A percentile compares a stretch with the other conserved stretches of the same genome.
These are phyloP conservation scores for Murraya paniculata DNA, from an alignment of 345 rosid genomes.

Conservation along the genomic window DNA sequence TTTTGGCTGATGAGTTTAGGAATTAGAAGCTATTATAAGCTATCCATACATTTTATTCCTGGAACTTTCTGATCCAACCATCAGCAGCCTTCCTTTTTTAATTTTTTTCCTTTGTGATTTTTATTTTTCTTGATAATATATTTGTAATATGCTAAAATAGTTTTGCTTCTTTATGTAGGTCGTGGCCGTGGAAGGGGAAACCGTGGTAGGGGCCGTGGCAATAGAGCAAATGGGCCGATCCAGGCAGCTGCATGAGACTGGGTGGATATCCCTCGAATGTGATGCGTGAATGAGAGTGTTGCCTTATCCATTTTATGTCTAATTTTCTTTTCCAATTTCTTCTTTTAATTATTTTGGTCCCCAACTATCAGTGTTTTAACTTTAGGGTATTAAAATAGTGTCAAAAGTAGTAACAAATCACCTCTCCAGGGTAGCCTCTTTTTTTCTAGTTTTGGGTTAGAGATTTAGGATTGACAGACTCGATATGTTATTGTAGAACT, in stretches of 20 bases:
- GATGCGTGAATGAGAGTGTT: constrained; percentile 4
- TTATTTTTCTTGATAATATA: no score
- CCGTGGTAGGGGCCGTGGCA: constrained; percentile 77
- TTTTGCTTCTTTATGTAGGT: constrained; percentile 31
- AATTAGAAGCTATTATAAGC: neutral
- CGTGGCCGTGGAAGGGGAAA: constrained; percentile 66
- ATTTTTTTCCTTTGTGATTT: no score
- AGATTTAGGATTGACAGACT: constrained; percentile 29
- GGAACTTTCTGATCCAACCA: neutral
- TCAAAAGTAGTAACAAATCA: neutral
- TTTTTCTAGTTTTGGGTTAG: constrained; percentile 11
- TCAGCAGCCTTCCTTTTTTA: no score
- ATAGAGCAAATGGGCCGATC: constrained; percentile 49
- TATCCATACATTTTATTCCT: neutral
- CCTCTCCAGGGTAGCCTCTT: constrained; percentile 6
- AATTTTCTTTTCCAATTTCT: constrained; percentile 6
- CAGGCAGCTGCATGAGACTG: constrained; percentile 54
- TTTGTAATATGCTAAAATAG: neutral
- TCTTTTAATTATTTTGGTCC: neutral
- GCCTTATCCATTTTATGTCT: constrained; percentile 15
- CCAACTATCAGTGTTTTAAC: constrained; percentile 14
- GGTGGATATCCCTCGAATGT: neutral
- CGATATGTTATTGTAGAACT: constrained; percentile 29
- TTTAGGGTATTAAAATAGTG: constrained; percentile 21
- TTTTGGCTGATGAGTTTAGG: neutral